phyloP scores from a whole-genome alignment of 2,329 filamentous ascomycete species.

The Fusarium coffeatum region DNA sequence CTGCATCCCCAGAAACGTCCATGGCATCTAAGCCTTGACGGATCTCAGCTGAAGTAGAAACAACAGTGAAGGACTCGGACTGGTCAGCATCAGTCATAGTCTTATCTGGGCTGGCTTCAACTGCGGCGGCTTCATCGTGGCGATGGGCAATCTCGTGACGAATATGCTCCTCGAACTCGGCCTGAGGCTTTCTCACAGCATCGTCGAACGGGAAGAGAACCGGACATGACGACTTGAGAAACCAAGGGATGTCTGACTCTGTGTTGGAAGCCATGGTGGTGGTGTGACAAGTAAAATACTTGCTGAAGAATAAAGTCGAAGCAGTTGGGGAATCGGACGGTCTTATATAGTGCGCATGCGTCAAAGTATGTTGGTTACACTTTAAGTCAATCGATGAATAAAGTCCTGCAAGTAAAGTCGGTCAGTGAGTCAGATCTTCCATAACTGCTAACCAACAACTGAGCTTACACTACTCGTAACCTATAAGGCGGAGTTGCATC shows the following conservation, averaged over 20 bases:
- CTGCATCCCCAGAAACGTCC: slow-evolving; percentile 15
- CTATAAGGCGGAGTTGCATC: neutral
- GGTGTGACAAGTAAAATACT: neutral
- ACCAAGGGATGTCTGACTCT: slow-evolving; percentile 51
- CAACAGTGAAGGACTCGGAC: slow-evolving; percentile 46
- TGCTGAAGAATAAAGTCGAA: neutral
- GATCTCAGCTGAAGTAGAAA: slow-evolving; percentile 45
- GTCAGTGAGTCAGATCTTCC: slow-evolving; percentile 32
- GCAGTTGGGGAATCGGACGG: neutral
- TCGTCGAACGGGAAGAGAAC: slow-evolving; percentile 54
- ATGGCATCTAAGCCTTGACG: slow-evolving; percentile 27
- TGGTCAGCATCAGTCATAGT: slow-evolving; percentile 29
- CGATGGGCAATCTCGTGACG: slow-evolving; percentile 42
- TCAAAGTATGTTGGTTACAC: neutral
- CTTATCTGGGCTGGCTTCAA: slow-evolving; percentile 1
- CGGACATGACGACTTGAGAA: slow-evolving; percentile 53
- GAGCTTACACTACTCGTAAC: neutral
- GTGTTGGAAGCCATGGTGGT: slow-evolving; percentile 38
- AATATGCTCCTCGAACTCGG: slow-evolving; percentile 52
- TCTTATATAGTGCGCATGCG: slow-evolving; percentile 20
- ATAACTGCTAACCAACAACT: neutral
- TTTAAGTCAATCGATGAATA: neutral
- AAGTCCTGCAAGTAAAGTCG: slow-evolving; percentile 7
- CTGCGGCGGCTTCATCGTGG: slow-evolving; percentile 11
- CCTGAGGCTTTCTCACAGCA: slow-evolving; percentile 49